A percentile compares a stretch with the other conserved stretches of the same genome.
Evolutionary conservation across 768 basidiomycete genomes (phyloP).

Genomic region (Russula sp.): DNA sequence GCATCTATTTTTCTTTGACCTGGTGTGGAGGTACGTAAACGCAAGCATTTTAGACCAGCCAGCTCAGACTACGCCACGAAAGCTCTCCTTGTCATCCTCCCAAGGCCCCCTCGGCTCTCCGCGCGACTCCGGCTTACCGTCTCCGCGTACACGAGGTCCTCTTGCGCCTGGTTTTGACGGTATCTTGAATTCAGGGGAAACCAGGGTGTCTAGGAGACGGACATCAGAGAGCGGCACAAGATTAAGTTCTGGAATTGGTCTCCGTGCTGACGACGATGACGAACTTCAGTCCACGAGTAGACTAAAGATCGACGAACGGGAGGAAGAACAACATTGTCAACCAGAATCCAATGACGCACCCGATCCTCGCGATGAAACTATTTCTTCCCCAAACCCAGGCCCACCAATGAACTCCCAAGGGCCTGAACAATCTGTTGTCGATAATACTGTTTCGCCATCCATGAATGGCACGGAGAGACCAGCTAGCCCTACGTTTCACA

Average conservation of each 20-base stretch:
- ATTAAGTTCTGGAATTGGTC: slow-evolving; percentile 37
- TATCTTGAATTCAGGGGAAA: slow-evolving; percentile 62
- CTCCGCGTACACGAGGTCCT: slow-evolving; percentile 62
- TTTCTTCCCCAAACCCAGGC: neutral
- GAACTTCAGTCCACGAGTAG: slow-evolving; percentile 44
- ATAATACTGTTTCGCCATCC: slow-evolving; percentile 1
- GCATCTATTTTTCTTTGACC: slow-evolving; percentile 15
- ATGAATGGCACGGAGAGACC: slow-evolving; percentile 14
- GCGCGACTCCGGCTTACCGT: slow-evolving; percentile 57
- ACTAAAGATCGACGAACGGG: slow-evolving; percentile 58
- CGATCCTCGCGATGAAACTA: neutral
- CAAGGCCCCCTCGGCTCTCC: slow-evolving; percentile 55
- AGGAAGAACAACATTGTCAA: slow-evolving; percentile 38
- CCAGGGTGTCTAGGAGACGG: slow-evolving; percentile 65
- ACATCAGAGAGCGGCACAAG: slow-evolving; percentile 56
- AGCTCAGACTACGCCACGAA: slow-evolving; percentile 55
- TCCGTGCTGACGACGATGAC: slow-evolving; percentile 43
- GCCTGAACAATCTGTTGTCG: neutral
- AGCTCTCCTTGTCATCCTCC: slow-evolving; percentile 63
- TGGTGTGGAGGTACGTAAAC: slow-evolving; percentile 8
- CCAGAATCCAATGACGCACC: neutral
- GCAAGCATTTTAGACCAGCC: slow-evolving; percentile 50
- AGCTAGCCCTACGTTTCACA: neutral
- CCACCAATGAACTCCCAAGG: neutral
- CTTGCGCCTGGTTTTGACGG: slow-evolving; percentile 67